phyloP scores from a whole-genome alignment of 805 yeast species.

The Danielozyma ontarioensis region DNA sequence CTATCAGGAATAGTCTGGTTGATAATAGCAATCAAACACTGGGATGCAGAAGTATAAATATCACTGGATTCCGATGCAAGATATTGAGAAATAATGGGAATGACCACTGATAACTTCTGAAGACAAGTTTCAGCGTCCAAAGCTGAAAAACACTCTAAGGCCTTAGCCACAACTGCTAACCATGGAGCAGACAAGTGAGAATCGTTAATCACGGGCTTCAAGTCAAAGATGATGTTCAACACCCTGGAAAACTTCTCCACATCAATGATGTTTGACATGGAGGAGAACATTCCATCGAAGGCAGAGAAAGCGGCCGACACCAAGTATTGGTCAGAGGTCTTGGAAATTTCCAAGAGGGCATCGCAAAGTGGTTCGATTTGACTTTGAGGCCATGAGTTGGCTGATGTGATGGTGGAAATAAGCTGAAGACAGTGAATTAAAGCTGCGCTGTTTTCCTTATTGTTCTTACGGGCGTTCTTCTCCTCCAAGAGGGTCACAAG shows the following conservation, averaged over 20 bases:
- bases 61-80: constrained; percentile 61
- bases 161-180: constrained; percentile 92
- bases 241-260: constrained; percentile 60
- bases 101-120: constrained; percentile 44
- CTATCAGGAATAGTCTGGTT: constrained; percentile 61
- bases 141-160: constrained; percentile 39
- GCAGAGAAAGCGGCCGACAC: constrained; percentile 81
- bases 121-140: constrained; percentile 43
- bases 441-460: constrained; percentile 49
- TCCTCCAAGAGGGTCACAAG: constrained; percentile 43
- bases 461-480: constrained; percentile 18
- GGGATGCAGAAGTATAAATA: constrained; percentile 73
- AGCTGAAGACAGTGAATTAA: constrained; percentile 76
- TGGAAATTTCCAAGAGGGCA: constrained; percentile 65
- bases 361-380: constrained; percentile 73
- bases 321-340: constrained; percentile 77
- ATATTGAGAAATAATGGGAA: constrained; percentile 53
- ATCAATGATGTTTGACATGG: constrained; percentile 57
- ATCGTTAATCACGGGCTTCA: constrained; percentile 80
- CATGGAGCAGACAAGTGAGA: constrained; percentile 87
- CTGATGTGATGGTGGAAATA: constrained; percentile 60
- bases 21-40: constrained; percentile 78
- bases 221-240: constrained; percentile 65
- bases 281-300: constrained; percentile 72
- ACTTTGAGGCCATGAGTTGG: constrained; percentile 77